Conservation (phyloP, 2,329 filamentous ascomycete genomes). For the Claviceps maximensis region DNA sequence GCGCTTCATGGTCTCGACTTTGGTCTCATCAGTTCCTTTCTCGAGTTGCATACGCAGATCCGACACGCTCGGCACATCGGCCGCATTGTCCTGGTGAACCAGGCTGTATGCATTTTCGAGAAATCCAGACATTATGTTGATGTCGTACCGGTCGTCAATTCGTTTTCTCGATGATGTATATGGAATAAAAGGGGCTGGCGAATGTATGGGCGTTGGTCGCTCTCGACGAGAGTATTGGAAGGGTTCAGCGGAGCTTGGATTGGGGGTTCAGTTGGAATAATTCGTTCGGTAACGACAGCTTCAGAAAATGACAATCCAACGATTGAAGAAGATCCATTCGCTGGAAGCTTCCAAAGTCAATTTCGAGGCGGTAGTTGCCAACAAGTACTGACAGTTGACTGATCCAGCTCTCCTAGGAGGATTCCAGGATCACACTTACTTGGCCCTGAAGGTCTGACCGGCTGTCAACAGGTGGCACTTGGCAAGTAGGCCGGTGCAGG, state of each 20-base stretch:
- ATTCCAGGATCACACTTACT: slow-evolving; percentile 7
- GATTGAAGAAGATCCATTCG: slow-evolving; percentile 1
- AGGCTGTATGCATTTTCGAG: slow-evolving; percentile 92
- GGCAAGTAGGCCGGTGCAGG: not conserved
- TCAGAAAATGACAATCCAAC: not conserved
- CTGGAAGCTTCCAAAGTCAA: slow-evolving; percentile 9
- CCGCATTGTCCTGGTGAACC: slow-evolving; percentile 94
- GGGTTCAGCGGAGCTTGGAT: not conserved
- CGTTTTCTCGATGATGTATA: not conserved
- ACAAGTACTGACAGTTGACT: slow-evolving; percentile 16
- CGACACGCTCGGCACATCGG: slow-evolving; percentile 78
- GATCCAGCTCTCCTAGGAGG: slow-evolving; percentile 8
- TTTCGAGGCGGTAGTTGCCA: slow-evolving; percentile 14
- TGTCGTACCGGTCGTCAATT: slow-evolving; percentile 3
- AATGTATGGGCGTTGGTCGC: not conserved
- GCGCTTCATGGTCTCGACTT: slow-evolving; percentile 92
- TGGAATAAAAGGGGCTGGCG: not conserved
- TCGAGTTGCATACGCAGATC: slow-evolving; percentile 89
- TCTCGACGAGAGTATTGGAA: not conserved
- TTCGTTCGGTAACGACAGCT: not conserved
- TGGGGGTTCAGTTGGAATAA: not conserved
- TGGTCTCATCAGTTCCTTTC: slow-evolving; percentile 84
- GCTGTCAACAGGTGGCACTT: slow-evolving; percentile 6
- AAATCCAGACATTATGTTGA: slow-evolving; percentile 74
- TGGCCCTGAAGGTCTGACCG: not conserved